Conservation (phyloP, 805 yeast genomes). For the Metschnikowia proteae region DNA sequence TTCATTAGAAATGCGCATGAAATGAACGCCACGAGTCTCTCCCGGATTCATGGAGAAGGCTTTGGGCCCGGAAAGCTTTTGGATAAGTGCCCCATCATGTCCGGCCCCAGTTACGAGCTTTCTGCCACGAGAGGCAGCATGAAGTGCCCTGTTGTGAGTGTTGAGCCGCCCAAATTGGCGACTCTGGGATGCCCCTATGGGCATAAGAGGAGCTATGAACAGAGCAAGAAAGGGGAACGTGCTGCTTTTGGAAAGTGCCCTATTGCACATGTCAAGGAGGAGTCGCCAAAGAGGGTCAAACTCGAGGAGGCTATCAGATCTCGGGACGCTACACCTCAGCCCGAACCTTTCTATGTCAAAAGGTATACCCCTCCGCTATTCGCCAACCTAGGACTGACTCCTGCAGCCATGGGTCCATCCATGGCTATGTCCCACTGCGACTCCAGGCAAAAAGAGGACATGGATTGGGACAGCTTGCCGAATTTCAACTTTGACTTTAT, state of each 20-base stretch:
- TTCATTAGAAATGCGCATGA: conserved; percentile 30
- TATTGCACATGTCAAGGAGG: background rate
- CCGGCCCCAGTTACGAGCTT: conserved; percentile 29
- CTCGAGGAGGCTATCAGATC: background rate
- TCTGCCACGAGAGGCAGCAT: conserved; percentile 16
- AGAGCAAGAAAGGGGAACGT: background rate
- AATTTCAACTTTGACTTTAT: conserved; percentile 32
- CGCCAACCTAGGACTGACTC: conserved; percentile 5
- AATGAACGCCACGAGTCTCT: conserved; percentile 27
- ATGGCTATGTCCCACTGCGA: background rate
- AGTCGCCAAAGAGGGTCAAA: background rate
- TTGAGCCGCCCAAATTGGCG: background rate
- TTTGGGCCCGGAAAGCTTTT: conserved; percentile 15
- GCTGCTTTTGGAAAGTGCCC: background rate
- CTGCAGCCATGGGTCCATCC: background rate
- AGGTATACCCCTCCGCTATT: conserved; percentile 11
- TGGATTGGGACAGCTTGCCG: conserved; percentile 21
- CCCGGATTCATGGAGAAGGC: conserved; percentile 22
- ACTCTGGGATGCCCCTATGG: background rate
- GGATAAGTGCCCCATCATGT: conserved; percentile 19
- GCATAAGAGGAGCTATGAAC: background rate
- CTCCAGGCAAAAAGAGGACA: conserved; percentile 3
- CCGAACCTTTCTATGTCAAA: conserved; percentile 2
- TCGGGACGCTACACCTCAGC: background rate
- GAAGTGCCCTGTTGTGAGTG: conserved; percentile 19